Evolutionary conservation across 129 eudicot genomes (phyloP), one percentile per base, ranked within the genome.

Genomic region (Artemisia argyi): DNA sequence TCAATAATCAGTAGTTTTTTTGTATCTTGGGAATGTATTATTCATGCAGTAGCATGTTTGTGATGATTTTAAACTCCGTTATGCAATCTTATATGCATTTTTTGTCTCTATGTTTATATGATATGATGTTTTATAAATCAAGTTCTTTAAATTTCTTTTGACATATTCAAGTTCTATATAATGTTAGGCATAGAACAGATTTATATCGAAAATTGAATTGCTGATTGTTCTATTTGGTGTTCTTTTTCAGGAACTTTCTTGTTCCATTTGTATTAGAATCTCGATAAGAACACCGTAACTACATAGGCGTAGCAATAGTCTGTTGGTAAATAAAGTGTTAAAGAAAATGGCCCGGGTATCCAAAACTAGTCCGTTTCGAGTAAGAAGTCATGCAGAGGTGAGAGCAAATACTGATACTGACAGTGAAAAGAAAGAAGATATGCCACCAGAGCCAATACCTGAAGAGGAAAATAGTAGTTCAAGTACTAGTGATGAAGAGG

Each of bases 321-420:
- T 24, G 26, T 24, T 1, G 26, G 26, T 24, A 24, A 51, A 51
- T 51, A 14, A 3, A 51, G 28, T 12, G 44, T 6, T 24, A 15
- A 48, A 28, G 22, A 51, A 49, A 68, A 68, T 68, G 61, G 73
- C 73, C 10, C 49, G 73, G 50, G 24, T 16, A 50, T 50, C 73
- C 2, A 49, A 49, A 49, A 67, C 72, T 24, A 67, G 49, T 52
- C 61, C 61, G 13, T 52, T 26, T 68, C 18, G 26, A 30, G n/a
- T 48, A 16, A 68, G 48, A 52, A 12, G 10, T 9, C 11, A n/a
- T 4, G 6, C 28, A 11, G 61, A 68, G 50, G 2, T 48, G 11
- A 15, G 28, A 68, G 10, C 61, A 68, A 68, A 51, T 16, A 17
- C n/a, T 30, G 28, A 51, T 26, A 17, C 2, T 14, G 73, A n/a